Percentiles rank a stretch among this genome's conserved stretches.
Evolutionary conservation across 768 basidiomycete genomes (phyloP).

Genomic region (Auricularia auricula-judae): DNA sequence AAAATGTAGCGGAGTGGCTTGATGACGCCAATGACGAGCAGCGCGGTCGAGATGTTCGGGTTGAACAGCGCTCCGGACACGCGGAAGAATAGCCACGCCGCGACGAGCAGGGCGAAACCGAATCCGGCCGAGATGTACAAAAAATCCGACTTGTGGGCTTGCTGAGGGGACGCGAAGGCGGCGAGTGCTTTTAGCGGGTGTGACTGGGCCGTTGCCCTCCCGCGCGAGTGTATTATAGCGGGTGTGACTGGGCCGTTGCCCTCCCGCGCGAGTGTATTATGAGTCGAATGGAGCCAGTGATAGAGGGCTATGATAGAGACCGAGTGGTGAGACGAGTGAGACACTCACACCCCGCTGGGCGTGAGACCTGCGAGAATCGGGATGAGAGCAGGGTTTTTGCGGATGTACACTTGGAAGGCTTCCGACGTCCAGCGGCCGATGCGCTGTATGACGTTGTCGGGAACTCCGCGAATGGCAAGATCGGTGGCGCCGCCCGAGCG

Average conservation of each 20-base stretch:
- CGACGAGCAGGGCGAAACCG: constrained; percentile 49
- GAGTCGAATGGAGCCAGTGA: no score
- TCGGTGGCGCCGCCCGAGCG: constrained; percentile 32
- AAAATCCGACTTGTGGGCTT: not conserved
- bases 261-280: no score
- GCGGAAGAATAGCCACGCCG: constrained; percentile 59
- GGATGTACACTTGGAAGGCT: constrained; percentile 28
- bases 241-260: no score
- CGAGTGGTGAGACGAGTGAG: no score
- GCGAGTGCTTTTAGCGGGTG: no score
- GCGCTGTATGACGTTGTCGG: constrained; percentile 24
- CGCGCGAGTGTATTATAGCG: no score
- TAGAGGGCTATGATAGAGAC: no score
- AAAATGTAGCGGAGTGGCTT: constrained; percentile 45
- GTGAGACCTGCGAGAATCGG: not conserved
- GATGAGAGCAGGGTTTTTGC: constrained; percentile 21
- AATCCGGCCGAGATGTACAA: not conserved
- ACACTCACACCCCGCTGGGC: no score
- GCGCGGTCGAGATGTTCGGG: constrained; percentile 48
- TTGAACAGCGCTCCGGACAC: constrained; percentile 58
- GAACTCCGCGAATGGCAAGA: constrained; percentile 21
- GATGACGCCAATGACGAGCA: constrained; percentile 46
- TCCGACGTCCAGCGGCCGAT: constrained; percentile 29
- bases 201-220: no score
- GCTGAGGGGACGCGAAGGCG: no score